Evolutionary conservation across 306 rosid species (phyloP).

Genomic region (Fragaria vesca): DNA sequence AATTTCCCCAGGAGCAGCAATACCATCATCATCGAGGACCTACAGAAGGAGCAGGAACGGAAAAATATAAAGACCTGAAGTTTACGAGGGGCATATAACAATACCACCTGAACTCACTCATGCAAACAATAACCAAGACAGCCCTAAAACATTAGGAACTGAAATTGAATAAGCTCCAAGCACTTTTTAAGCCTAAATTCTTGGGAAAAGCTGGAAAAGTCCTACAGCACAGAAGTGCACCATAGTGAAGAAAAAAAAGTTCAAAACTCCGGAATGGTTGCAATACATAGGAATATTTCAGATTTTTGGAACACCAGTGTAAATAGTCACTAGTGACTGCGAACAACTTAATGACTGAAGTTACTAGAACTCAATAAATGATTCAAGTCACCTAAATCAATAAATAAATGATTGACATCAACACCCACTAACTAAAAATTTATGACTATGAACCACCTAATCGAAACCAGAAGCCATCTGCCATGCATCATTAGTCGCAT

Average conservation of each 20-base stretch:
- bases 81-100: not conserved
- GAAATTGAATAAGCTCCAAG: not conserved
- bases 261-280: not conserved
- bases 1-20: slow-evolving; percentile 94
- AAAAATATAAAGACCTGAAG: not conserved
- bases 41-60: slow-evolving; percentile 23
- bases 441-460: not conserved
- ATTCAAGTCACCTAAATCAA: not conserved
- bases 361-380: not conserved
- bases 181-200: not conserved
- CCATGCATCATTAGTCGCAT: not conserved
- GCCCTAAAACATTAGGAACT: not conserved
- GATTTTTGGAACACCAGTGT: not conserved
- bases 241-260: not conserved
- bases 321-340: not conserved
- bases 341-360: not conserved
- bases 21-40: slow-evolving; percentile 89
- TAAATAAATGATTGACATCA: not conserved
- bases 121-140: not conserved
- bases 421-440: not conserved
- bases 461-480: not conserved
- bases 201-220: not conserved
- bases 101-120: not conserved
- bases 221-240: not conserved
- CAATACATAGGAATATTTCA: not conserved